These are phyloP conservation scores for Withania somnifera DNA, from an alignment of 305 asterid genomes.

Conservation along the genomic window DNA sequence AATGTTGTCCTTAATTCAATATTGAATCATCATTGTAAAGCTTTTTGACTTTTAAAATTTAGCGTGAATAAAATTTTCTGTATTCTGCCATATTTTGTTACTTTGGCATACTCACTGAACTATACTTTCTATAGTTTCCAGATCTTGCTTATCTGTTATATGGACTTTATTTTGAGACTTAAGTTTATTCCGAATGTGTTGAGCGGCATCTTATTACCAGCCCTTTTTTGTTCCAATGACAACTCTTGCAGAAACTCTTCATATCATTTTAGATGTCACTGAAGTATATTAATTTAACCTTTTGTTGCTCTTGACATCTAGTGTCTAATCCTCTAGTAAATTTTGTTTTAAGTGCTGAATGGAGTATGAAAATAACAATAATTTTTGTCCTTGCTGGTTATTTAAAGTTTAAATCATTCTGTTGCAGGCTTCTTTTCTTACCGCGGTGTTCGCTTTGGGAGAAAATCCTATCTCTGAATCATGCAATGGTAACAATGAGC, in stretches of 20 bases:
- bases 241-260: not conserved
- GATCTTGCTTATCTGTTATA: not conserved
- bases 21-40: not conserved
- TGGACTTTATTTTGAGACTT: not conserved
- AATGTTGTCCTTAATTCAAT: not conserved
- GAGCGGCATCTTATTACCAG: not conserved
- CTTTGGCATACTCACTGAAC: not conserved
- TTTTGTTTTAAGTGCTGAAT: not conserved
- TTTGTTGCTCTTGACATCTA: not conserved
- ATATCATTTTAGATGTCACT: not conserved
- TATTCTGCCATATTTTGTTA: not conserved
- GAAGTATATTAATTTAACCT: not conserved
- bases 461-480: slow-evolving; percentile 29
- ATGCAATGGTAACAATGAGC: slow-evolving; percentile 21
- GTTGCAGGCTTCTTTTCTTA: slow-evolving; percentile 80
- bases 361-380: not conserved
- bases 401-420: not conserved
- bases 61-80: not conserved
- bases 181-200: not conserved
- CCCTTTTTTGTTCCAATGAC: not conserved
- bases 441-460: slow-evolving; percentile 35
- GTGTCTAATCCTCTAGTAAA: not conserved
- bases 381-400: not conserved
- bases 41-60: not conserved
- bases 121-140: not conserved